Evolutionary conservation across 768 basidiomycete genomes (phyloP).

Genomic region (Leccinum broughii): DNA sequence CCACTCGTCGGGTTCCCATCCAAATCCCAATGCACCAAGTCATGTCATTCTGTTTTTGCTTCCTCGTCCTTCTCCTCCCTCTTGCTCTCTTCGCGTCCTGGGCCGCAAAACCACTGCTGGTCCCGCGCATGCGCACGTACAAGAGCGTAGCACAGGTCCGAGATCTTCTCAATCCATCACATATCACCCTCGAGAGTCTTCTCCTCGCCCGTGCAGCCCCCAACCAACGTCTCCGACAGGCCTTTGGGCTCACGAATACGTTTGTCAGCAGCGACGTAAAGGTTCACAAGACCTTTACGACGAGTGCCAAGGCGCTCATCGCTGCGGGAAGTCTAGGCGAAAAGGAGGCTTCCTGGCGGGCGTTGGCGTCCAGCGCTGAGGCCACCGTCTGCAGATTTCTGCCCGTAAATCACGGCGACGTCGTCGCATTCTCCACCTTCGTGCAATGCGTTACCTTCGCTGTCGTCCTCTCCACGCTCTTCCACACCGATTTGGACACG

Average conservation of each 20-base stretch:
- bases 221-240: slow-evolving; percentile 25
- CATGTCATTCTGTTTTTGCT: slow-evolving; percentile 5
- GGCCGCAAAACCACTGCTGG: not conserved
- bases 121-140: slow-evolving; percentile 14
- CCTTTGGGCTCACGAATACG: slow-evolving; percentile 43
- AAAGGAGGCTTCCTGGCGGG: slow-evolving; percentile 15
- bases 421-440: slow-evolving; percentile 37
- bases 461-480: slow-evolving; percentile 44
- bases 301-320: slow-evolving; percentile 24
- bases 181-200: slow-evolving; percentile 10
- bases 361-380: slow-evolving; percentile 17
- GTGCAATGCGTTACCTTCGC: slow-evolving; percentile 46
- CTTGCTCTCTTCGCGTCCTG: not conserved
- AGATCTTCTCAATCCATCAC: slow-evolving; percentile 17
- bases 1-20: not conserved
- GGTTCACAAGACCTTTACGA: slow-evolving; percentile 31
- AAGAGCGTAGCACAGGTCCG: slow-evolving; percentile 6
- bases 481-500: slow-evolving; percentile 27
- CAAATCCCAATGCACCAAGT: not conserved
- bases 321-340: not conserved
- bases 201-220: slow-evolving; percentile 24
- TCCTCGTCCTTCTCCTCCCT: not conserved
- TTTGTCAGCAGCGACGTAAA: slow-evolving; percentile 45
- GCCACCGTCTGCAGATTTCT: slow-evolving; percentile 17
- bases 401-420: not conserved